Percentiles rank a stretch among this genome's conserved stretches.
These are phyloP conservation scores for Fusarium cyanostomum DNA, from an alignment of 2,329 filamentous ascomycete species.

Conservation along the genomic window DNA sequence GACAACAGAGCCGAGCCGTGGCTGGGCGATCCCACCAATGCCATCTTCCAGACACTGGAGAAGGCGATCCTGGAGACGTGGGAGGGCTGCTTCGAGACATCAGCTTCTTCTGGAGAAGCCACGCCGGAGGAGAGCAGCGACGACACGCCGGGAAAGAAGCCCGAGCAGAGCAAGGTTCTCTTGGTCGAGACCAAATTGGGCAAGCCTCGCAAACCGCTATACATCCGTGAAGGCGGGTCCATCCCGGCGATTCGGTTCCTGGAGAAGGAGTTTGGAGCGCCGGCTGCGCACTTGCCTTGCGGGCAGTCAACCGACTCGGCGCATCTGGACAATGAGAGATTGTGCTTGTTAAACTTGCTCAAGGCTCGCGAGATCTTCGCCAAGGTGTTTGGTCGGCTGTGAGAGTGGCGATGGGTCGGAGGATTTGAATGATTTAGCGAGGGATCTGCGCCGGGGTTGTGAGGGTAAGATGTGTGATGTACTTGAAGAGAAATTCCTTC, in stretches of 20 bases:
- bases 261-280: constrained; percentile 92
- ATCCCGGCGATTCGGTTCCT: constrained; percentile 95
- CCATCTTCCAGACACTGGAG: constrained; percentile 90
- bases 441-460: not conserved
- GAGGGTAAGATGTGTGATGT: constrained; percentile 2
- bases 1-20: constrained; percentile 96
- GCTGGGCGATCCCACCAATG: constrained; percentile 90
- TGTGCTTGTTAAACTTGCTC: constrained; percentile 85
- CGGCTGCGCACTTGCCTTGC: constrained; percentile 91
- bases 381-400: constrained; percentile 79
- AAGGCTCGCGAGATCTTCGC: constrained; percentile 94
- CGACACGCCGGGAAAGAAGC: constrained; percentile 21
- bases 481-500: constrained; percentile 3
- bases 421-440: constrained; percentile 5
- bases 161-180: constrained; percentile 29
- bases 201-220: constrained; percentile 74
- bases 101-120: constrained; percentile 17
- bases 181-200: constrained; percentile 31
- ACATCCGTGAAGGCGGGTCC: constrained; percentile 94
- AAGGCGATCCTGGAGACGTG: constrained; percentile 86
- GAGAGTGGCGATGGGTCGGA: not conserved
- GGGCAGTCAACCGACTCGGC: constrained; percentile 94
- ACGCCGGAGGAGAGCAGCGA: constrained; percentile 13
- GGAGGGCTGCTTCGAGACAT: constrained; percentile 64
- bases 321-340: constrained; percentile 94